A percentile compares a stretch with the other conserved stretches of the same genome.
phyloP scores from a whole-genome alignment of 2,329 filamentous ascomycete species.

The Lithohypha guttulata region DNA sequence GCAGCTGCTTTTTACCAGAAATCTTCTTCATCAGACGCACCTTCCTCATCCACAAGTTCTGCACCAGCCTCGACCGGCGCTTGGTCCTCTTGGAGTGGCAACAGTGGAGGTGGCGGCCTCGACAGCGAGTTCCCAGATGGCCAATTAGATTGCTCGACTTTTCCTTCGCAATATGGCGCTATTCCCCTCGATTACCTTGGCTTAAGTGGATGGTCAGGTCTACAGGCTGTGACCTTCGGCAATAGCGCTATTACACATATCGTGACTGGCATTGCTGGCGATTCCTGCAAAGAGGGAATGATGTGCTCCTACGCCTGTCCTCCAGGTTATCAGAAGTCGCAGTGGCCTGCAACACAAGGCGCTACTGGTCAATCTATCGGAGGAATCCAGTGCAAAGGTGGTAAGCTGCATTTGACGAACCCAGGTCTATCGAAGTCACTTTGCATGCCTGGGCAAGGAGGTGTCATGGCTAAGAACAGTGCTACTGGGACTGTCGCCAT shows the following conservation, averaged over 20 bases:
- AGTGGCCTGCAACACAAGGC: conserved; percentile 76
- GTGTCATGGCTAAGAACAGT: conserved; percentile 66
- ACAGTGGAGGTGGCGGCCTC: conserved; percentile 41
- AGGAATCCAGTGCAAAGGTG: conserved; percentile 64
- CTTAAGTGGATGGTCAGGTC: conserved; percentile 65
- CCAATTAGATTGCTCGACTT: conserved; percentile 56
- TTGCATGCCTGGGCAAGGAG: conserved; percentile 61
- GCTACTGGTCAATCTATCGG: conserved; percentile 73
- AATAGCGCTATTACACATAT: conserved; percentile 53
- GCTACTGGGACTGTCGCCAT: conserved; percentile 56
- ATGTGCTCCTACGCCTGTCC: conserved; percentile 94
- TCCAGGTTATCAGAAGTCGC: conserved; percentile 81
- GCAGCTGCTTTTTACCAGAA: conserved; percentile 44
- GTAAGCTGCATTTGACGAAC: conserved; percentile 70
- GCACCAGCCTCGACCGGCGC: conserved; percentile 21
- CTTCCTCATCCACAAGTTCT: conserved; percentile 22
- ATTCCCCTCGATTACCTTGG: conserved; percentile 57
- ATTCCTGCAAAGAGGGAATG: conserved; percentile 48
- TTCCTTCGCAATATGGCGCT: conserved; percentile 75
- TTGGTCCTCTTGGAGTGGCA: conserved; percentile 16
- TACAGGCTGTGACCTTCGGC: conserved; percentile 54
- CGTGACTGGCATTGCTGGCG: conserved; percentile 50
- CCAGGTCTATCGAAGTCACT: conserved; percentile 52
- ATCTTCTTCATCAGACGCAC: conserved; percentile 21
- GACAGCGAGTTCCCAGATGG: conserved; percentile 65